Percentiles rank a stretch among this genome's conserved stretches.
Conservation (phyloP, 2,329 filamentous ascomycete species). For the Talaromyces sp. region DNA sequence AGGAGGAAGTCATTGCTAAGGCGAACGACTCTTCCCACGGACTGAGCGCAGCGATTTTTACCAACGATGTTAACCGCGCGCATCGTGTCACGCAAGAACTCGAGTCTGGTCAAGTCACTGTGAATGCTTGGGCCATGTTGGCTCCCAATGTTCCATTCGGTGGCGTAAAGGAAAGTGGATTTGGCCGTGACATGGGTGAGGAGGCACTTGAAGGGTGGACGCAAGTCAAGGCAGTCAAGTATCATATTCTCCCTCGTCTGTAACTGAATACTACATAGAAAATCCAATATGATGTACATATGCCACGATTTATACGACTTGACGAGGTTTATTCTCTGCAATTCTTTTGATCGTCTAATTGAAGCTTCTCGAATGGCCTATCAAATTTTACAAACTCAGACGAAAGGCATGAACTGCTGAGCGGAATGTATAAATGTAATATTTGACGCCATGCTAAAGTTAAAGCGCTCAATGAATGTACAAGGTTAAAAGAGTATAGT, state of each 20-base stretch:
- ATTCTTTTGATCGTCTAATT: no score
- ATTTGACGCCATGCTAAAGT: no score
- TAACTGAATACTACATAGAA: slow-evolving; percentile 1
- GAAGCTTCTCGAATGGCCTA: no score
- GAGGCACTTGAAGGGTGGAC: slow-evolving; percentile 31
- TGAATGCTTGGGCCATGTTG: slow-evolving; percentile 32
- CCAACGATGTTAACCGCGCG: slow-evolving; percentile 28
- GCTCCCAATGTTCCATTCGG: slow-evolving; percentile 30
- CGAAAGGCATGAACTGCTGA: no score
- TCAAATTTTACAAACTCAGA: no score
- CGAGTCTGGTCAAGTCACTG: slow-evolving; percentile 29
- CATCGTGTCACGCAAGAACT: slow-evolving; percentile 25
- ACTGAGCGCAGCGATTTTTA: slow-evolving; percentile 31
- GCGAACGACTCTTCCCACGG: slow-evolving; percentile 56
- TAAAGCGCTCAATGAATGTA: no score
- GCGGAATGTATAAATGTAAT: no score
- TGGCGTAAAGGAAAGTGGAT: slow-evolving; percentile 32
- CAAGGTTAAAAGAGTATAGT: no score
- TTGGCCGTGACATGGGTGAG: slow-evolving; percentile 32
- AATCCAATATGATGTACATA: background rate
- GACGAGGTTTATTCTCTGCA: no score
- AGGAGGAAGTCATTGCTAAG: slow-evolving; percentile 59
- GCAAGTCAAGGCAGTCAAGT: slow-evolving; percentile 26
- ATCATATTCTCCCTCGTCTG: slow-evolving; percentile 19
- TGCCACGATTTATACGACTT: no score